phyloP scores from a whole-genome alignment of 129 eudicot genomes.

The Flaveria brownii region DNA sequence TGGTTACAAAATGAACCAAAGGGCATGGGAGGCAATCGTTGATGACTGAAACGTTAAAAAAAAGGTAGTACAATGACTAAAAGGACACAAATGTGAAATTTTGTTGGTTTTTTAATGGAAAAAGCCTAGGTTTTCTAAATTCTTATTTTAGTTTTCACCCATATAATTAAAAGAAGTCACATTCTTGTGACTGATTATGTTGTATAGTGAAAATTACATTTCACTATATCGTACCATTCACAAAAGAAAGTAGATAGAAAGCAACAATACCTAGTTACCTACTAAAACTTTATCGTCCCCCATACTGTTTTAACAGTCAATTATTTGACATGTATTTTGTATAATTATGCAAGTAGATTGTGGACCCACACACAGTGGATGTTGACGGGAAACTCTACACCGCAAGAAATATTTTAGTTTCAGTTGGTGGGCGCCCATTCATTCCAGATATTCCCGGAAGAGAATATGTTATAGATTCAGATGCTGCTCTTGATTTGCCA shows the following conservation, averaged over 20 bases:
- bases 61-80: not conserved
- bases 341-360: conserved; percentile 50
- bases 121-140: not conserved
- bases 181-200: not conserved
- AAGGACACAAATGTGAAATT: not conserved
- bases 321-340: conserved; percentile 10
- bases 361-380: conserved; percentile 95
- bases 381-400: conserved; percentile 90
- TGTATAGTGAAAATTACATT: not conserved
- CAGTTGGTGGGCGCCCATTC: conserved; percentile 97
- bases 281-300: not conserved
- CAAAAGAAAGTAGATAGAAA: not conserved
- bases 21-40: not conserved
- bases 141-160: not conserved
- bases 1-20: not conserved
- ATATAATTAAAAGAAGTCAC: not conserved
- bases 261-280: no score
- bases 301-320: conserved; percentile 12
- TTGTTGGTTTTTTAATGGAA: not conserved
- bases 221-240: not conserved
- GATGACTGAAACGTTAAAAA: not conserved
- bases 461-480: conserved; percentile 90
- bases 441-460: conserved; percentile 96
- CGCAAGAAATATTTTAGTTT: conserved; percentile 81
- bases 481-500: conserved; percentile 93